Base-by-base conservation (phyloP, 2,329 filamentous ascomycete species). In the Colletotrichum plurivorum region DNA sequence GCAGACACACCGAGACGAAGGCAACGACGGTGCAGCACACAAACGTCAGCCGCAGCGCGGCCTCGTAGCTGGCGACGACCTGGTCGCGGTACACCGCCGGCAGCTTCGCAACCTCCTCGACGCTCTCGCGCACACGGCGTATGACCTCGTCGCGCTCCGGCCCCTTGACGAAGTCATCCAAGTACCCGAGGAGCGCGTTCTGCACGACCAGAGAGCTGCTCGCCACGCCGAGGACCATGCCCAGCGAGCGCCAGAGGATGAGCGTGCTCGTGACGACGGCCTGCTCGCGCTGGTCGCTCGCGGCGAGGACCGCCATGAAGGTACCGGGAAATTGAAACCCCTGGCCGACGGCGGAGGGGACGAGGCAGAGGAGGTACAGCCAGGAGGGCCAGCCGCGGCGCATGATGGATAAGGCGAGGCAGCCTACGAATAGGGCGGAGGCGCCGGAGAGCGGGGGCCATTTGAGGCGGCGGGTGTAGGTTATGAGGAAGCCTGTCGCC, bases 191-290 rank as follows among this genome's bases (percentile, higher is more conserved):
- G 59, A 95, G 81, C 1, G 88, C 85, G 74, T 94, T 94, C 80
- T 95, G 93, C 70, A 95, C 82, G 8, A 94, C 88, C 66, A 94
- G 84, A 76, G 90, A 93, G 72, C 89, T 92, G 60, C 87, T 82
- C 1, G 92, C 89, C 52, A 95, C 88, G n/a, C 93, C 93, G 75
- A 94, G 84, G 1, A 95, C 92, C 64, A 86, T 87, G 7, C 93
- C 93, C 5, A 95, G 79, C 67, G 88, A 89, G 63, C 93, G 87
- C 89, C 91, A 94, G 18, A 95, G 81, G 18, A 92, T 87, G 69
- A 95, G 81, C 0, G 92, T 94, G 61, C 87, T 89, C 1, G 92
- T 93, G 13, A 90, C 89, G 48, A 92, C 89, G 15, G 91, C 91
- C 77, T 92, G 90, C 56, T 92, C 89, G 5, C 82, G 76, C 74